Evolutionary conservation across 2,329 filamentous ascomycete species (phyloP).

Genomic region (Lachnellula cervina): DNA sequence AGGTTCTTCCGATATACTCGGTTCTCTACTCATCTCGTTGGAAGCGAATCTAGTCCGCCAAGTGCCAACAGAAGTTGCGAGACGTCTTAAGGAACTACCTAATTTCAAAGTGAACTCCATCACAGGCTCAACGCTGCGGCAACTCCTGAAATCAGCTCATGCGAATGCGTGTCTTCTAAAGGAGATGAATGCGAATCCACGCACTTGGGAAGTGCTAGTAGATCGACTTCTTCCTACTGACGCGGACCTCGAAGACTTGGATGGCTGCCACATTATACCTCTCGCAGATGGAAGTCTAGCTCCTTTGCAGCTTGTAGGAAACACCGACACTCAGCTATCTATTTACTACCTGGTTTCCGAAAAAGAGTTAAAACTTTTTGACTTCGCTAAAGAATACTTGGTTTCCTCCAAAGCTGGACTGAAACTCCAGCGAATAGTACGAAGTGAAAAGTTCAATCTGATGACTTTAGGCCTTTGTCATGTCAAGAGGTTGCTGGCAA

Average conservation of each 20-base stretch:
- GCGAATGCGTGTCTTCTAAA: slow-evolving; percentile 2
- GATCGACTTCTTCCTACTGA: slow-evolving; percentile 5
- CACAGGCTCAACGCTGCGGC: slow-evolving; percentile 11
- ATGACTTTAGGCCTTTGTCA: slow-evolving; percentile 10
- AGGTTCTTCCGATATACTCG: slow-evolving; percentile 6
- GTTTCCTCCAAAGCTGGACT: slow-evolving; percentile 2
- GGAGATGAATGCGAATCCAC: slow-evolving; percentile 1
- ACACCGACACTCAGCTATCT: background rate
- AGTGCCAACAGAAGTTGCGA: slow-evolving; percentile 11
- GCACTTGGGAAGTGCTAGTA: slow-evolving; percentile 9
- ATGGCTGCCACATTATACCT: slow-evolving; percentile 26
- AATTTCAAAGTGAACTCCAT: slow-evolving; percentile 10
- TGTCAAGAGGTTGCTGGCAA: slow-evolving; percentile 15
- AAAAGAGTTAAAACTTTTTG: slow-evolving; percentile 20
- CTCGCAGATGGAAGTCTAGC: slow-evolving; percentile 22
- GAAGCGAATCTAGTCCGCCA: slow-evolving; percentile 15
- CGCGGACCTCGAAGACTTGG: slow-evolving; percentile 14
- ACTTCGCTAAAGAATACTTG: slow-evolving; percentile 18
- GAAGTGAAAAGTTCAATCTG: slow-evolving; percentile 23
- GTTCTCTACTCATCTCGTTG: slow-evolving; percentile 14
- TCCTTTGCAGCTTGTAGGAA: slow-evolving; percentile 5
- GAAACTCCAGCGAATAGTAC: slow-evolving; percentile 1
- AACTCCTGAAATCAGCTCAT: slow-evolving; percentile 13
- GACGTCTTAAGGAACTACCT: slow-evolving; percentile 7
- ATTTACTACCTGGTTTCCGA: slow-evolving; percentile 14